Evolutionary conservation across 2,329 filamentous ascomycete species (phyloP), one percentile per base, ranked within the genome.

Genomic region (Trichoderma koningii): DNA sequence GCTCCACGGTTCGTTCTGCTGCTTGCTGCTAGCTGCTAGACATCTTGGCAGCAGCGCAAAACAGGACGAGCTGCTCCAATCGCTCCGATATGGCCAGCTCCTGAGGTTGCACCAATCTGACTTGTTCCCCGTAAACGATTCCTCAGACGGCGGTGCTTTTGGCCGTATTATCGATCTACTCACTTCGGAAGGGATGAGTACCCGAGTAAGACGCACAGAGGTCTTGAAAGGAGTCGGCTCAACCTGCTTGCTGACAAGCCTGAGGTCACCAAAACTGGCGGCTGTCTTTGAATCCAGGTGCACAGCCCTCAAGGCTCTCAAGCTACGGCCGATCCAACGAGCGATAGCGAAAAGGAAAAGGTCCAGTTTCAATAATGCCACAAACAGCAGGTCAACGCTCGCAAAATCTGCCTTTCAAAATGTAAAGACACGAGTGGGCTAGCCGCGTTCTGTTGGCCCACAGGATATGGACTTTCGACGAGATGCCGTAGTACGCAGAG

Each of bases 101-200:
- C 50, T 21, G 30, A 50, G 19, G 45, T 60, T 50, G 28, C 19
- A 50, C 56, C 56, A 50, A 59, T 59, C 44, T 59, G 48, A 41
- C n/a, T 34, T 34, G 28, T 3, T 4, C 30, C 12, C 12, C 19
- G 21, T 48, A 28, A 41, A 26, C 7, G 10, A 42, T 17, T 42
- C 34, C 41, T 28, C 9, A 21, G 30, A 14, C 3, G 10, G 17
- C 28, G 44, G 5, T 15, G 19, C 17, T 19, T 17, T 26, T 50
- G 15, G 17, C 19, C 19, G 19, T 48, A 10, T n/a, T 17, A 41
- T 50, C 30, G 19, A 12, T 21, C 2, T 48, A 2, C 14, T 7
- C 23, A 26, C 14, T 9, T 28, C 56, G 56, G 56, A 60, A 45
- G 56, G 56, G 26, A 41, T 26, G 56, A 50, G 44, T 50, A 60